A percentile compares a stretch with the other conserved stretches of the same genome.
Evolutionary conservation across 345 rosid genomes (phyloP).

Genomic region (Trapa incisa): DNA sequence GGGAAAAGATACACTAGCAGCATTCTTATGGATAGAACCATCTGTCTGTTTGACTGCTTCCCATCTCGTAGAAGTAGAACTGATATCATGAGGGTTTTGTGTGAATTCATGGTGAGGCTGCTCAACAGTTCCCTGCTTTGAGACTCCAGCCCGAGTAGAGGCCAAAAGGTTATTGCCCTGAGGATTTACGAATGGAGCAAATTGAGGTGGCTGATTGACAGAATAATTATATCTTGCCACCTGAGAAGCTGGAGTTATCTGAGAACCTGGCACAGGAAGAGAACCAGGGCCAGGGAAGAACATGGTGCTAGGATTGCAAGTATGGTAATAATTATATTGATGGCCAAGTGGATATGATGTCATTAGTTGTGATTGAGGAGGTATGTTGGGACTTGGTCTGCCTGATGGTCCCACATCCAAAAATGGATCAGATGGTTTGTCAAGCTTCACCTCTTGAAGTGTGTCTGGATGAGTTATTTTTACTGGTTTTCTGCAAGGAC

Average conservation of each 20-base stretch:
- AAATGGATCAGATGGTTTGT: conserved; percentile 26
- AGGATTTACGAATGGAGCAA: conserved; percentile 36
- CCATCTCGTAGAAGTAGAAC: conserved; percentile 25
- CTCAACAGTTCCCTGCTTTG: conserved; percentile 26
- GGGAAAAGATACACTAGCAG: conserved; percentile 14
- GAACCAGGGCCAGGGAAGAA: conserved; percentile 41
- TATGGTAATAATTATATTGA: conserved; percentile 37
- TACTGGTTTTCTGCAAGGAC: conserved; percentile 43
- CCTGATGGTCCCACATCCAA: conserved; percentile 40
- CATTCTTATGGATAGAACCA: conserved; percentile 31
- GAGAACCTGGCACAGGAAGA: conserved; percentile 42
- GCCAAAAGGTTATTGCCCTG: conserved; percentile 23
- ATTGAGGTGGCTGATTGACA: conserved; percentile 46
- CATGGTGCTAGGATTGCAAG: conserved; percentile 22
- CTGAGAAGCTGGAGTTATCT: conserved; percentile 51
- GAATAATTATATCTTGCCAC: conserved; percentile 44
- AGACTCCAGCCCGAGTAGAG: conserved; percentile 27
- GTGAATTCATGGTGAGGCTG: conserved; percentile 22
- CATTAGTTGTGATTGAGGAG: conserved; percentile 55
- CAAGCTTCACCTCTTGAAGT: conserved; percentile 87
- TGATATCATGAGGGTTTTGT: conserved; percentile 14
- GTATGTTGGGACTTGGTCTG: conserved; percentile 43
- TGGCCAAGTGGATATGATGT: conserved; percentile 44
- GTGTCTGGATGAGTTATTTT: conserved; percentile 95
- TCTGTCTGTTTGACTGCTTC: conserved; percentile 42